A percentile compares a stretch with the other conserved stretches of the same genome.
phyloP scores from a whole-genome alignment of 345 rosid genomes.

The Limnanthes douglasii region DNA sequence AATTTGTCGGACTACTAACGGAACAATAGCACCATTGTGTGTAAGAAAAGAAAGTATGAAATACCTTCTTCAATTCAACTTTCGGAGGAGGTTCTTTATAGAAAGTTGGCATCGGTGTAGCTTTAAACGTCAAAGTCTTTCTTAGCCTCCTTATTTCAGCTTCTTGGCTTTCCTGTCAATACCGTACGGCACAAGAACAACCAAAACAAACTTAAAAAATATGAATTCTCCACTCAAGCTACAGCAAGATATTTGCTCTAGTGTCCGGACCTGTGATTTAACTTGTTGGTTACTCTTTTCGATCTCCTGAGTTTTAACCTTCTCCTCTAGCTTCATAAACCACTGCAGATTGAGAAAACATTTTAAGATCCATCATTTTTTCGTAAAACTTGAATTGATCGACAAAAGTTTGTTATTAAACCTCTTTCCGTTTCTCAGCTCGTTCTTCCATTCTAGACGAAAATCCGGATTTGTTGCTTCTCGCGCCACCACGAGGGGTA shows the following conservation, averaged over 20 bases:
- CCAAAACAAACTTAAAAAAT: background rate
- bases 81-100: slow-evolving; percentile 94
- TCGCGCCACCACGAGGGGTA: slow-evolving; percentile 36
- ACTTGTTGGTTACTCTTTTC: slow-evolving; percentile 67
- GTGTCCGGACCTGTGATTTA: slow-evolving; percentile 61
- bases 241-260: background rate
- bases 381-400: no score
- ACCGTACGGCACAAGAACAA: slow-evolving; percentile 5
- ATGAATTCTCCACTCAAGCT: background rate
- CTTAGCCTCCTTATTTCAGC: slow-evolving; percentile 84
- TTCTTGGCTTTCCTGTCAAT: slow-evolving; percentile 70
- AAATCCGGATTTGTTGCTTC: slow-evolving; percentile 60
- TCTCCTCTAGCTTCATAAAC: slow-evolving; percentile 88
- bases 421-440: slow-evolving; percentile 95
- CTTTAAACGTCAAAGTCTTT: slow-evolving; percentile 88
- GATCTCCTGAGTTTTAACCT: slow-evolving; percentile 75
- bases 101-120: slow-evolving; percentile 91
- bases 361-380: no score
- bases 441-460: slow-evolving; percentile 87
- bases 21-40: background rate
- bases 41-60: slow-evolving; percentile 2
- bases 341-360: slow-evolving; percentile 31
- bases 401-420: no score
- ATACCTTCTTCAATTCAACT: slow-evolving; percentile 89
- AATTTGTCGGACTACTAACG: no score